Base-by-base conservation (phyloP, 371 early-diverging fungal species). In the Coemansia sp. region DNA sequence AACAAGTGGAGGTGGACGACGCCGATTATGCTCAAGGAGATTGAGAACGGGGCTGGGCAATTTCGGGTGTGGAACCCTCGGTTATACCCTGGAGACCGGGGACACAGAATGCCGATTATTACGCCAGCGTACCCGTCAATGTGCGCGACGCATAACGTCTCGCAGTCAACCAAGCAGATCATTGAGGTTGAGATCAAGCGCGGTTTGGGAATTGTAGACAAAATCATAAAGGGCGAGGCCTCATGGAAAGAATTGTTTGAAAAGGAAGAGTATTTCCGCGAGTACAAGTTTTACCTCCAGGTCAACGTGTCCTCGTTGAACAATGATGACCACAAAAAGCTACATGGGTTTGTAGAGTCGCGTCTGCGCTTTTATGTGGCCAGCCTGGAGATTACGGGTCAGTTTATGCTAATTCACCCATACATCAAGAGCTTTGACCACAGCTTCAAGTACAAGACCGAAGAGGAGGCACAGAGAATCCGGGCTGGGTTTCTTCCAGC, bases 81-180 rank as follows among this genome's bases (percentile, higher is more conserved):
- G 84, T 67, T 94, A 1, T 93, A 98, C 83, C 89, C 92, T 0
- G 82, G 88, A 7, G 99, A 99, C 76, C 85, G 84, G 63, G 87
- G 85, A 15, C 99, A 99, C 79, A 87, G 90, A 32, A 99, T 99
- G 99, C 99, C 99, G 1, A 93, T 99, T 58, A 99, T 99, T 67
- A 99, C 99, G 12, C 99, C 99, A 6, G 99, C 98, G 0, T 99
- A 99, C 78, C 99, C 99, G 17, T 94, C 97, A 21, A 99, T 99
- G 96, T 99, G 99, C 79, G 89, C 99, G 2, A 99, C 99, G 0
- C 99, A 99, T 83, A 99, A 99, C 73, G 97, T 99, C 9, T 92
- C 94, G 0, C 83, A 83, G 44, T 97, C 98, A 1, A 99, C 99
- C 0, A 86, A 88, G 29, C 76, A 70, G 3, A 88, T 98, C 19